Evolutionary conservation across 768 basidiomycete genomes (phyloP), one percentile per base, ranked within the genome.

Genomic region (Naganishia randhawae): DNA sequence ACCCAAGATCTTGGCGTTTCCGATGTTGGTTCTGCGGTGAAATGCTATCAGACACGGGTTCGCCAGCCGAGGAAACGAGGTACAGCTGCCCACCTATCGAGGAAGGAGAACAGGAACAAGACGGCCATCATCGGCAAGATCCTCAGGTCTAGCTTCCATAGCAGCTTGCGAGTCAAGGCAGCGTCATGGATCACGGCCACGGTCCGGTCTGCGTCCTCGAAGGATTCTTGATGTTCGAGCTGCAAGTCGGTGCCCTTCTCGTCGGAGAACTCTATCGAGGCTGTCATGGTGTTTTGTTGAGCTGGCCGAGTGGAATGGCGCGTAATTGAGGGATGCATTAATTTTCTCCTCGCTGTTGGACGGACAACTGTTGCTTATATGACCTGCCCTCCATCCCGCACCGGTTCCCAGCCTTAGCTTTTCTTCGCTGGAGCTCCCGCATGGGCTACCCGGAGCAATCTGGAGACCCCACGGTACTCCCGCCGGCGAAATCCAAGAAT

Each of bases 101-200:
- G 45, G 66, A 72, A 75, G 27, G 74, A 73, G 53, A 75, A 75
- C n/a, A 75, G 54, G 61, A 73, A 75, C 17, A 75, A 42, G 10
- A 73, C 29, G 22, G 74, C 72, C 51, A 75, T 55, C 73, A 75
- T 75, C 1, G 74, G 74, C 33, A 75, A 37, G 65, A 73, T 69
- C 22, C 74, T 31, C 22, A 69, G 63, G 45, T 75, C 74, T 8
- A 75, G 32, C 45, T 75, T 75, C 61, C 72, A 50, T n/a, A 74
- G 41, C 1, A 72, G 41, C 22, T 61, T 61, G 6, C 8, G 17
- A 14, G 52, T 54, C 45, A 22, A n/a, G 14, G 45, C 45, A 22
- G 19, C 45, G 11, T 48, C 45, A 7, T 48, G 19, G n/a, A 3
- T 22, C n/a, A 48, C 45, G 1, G 45, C 19, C 11, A 1, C 7